Percentiles rank a stretch among this genome's conserved stretches.
Evolutionary conservation across 495 filamentous ascomycete species (phyloP).

Genomic region (Neurospora cerealis): DNA sequence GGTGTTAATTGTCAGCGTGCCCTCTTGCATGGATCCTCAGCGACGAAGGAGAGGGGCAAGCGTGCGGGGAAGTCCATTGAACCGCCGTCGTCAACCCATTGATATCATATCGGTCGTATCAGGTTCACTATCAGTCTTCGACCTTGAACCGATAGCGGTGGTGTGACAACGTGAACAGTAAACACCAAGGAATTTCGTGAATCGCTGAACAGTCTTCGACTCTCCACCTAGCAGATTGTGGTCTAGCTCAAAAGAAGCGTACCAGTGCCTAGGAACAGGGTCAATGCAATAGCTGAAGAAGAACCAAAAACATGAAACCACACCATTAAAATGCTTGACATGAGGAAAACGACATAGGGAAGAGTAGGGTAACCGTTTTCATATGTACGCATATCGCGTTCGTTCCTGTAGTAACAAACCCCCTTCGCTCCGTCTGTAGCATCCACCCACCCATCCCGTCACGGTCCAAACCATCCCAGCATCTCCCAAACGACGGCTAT

Average conservation of each 20-base stretch:
- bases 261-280: neutral
- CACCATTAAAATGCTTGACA: neutral
- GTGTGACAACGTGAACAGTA: neutral
- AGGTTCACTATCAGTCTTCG: neutral
- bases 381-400: neutral
- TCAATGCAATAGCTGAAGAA: neutral
- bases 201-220: neutral
- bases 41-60: neutral
- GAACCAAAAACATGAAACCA: too few species aligned
- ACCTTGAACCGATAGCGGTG: neutral
- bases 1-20: neutral
- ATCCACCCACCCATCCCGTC: neutral
- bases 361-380: neutral
- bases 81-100: neutral
- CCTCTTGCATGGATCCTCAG: neutral
- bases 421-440: neutral
- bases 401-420: neutral
- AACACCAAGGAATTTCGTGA: neutral
- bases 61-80: neutral
- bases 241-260: neutral
- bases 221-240: neutral
- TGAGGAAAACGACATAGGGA: neutral
- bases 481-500: constrained; percentile 23
- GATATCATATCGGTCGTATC: neutral
- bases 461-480: neutral